A percentile compares a stretch with the other conserved stretches of the same genome.
Evolutionary conservation across 441 rosid species (phyloP).

Genomic region (Pelargonium exstipulatum): DNA sequence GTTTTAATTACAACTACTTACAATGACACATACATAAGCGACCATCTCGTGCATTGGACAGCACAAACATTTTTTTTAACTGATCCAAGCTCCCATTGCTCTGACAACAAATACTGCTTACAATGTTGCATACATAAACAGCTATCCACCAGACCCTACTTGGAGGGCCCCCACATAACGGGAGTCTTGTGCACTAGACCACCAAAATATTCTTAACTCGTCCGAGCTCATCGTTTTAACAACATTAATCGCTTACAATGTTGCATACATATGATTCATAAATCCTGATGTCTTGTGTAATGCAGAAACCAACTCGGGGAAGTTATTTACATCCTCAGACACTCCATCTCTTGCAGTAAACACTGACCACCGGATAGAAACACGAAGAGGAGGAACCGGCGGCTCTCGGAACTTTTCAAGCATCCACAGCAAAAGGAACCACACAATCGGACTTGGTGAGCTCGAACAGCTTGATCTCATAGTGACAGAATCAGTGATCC

Average conservation of each 20-base stretch:
- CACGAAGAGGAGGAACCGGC: slow-evolving; percentile 32
- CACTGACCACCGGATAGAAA: slow-evolving; percentile 30
- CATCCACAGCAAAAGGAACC: slow-evolving; percentile 57
- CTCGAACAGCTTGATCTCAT: slow-evolving; percentile 50
- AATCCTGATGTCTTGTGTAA: neutral
- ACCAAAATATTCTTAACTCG: neutral
- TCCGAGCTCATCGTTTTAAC: neutral
- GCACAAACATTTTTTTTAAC: too few species aligned
- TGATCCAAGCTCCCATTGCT: too few species aligned
- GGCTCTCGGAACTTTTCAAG: slow-evolving; percentile 36
- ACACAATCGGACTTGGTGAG: slow-evolving; percentile 70
- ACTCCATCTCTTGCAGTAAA: slow-evolving; percentile 27
- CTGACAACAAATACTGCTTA: too few species aligned
- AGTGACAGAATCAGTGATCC: slow-evolving; percentile 55
- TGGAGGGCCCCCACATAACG: too few species aligned
- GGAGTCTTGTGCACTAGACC: too few species aligned
- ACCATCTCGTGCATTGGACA: too few species aligned
- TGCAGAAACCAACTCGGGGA: slow-evolving; percentile 38
- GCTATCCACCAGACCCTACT: too few species aligned
- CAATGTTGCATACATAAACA: too few species aligned
- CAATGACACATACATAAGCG: too few species aligned
- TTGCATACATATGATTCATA: neutral
- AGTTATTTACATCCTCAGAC: slow-evolving; percentile 30
- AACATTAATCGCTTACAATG: too few species aligned
- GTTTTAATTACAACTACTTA: too few species aligned